Evolutionary conservation across 1,284 basidiomycete genomes (phyloP), one percentile per base, ranked within the genome.

Genomic region (Erythrobasidium hasegawianum): DNA sequence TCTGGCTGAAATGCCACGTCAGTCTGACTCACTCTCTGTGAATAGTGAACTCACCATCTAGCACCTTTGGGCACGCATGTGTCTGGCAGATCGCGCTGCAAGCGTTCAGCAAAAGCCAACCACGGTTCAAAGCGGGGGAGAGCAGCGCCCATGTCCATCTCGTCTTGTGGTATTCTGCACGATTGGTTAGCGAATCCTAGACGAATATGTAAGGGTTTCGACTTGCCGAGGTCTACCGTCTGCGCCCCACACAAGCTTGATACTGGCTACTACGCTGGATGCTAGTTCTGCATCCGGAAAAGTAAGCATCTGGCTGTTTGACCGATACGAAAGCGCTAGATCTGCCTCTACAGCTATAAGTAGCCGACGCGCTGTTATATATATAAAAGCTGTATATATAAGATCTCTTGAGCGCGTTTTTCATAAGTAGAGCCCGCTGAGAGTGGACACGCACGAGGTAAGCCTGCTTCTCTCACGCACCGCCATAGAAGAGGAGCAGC

Each of bases 241-340:
- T 4, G 69, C 24, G 3, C 52, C 43, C 64, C 68, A 72, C 2
- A 72, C 24, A 18, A 71, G 38, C 39, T 71, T 67, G 0, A 29
- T 26, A 4, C 59, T 52, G 16, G 70, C 16, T 11, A 71, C 53
- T 0, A 71, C 20, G 2, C 49, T 52, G 2, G 59, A 67, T 16
- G 68, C 61, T 2, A 72, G 20, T 40, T 67, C 66, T 22, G 62
- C 20, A 54, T 73, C 72, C 5, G 70, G 70, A 13, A 70, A 50
- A 1, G 57, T 52, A n/a, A 22, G 24, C 11, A 26, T 39, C 11
- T 38, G 9, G 47, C 52, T 14, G n/a, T 14, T 18, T 4, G 20
- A 11, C 33, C 14, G 16, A 27, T 40, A 38, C 4, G 16, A 49
- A 3, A 59, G 24, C n/a, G 29, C n/a, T 27, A 62, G n/a, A 24